A percentile compares a stretch with the other conserved stretches of the same genome.
These are phyloP conservation scores for Aspergillus heteromorphus DNA, from an alignment of 495 filamentous ascomycete genomes.

Conservation along the genomic window DNA sequence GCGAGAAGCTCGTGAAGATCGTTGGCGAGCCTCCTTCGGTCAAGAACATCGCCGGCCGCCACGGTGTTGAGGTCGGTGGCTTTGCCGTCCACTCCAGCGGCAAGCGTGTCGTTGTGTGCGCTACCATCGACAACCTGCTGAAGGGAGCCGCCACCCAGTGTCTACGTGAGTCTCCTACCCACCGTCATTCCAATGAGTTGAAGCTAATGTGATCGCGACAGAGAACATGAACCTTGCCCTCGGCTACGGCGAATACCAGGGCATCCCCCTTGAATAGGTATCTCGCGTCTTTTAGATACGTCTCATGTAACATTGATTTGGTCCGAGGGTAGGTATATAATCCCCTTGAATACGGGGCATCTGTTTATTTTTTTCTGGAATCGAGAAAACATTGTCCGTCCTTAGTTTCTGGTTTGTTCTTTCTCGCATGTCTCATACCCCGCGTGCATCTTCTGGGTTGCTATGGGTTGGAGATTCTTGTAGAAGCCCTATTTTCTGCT, in stretches of 20 bases:
- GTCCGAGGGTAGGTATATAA: conserved; percentile 21
- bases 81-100: conserved; percentile 86
- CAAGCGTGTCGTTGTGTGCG: conserved; percentile 88
- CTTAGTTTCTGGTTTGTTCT: conserved; percentile 5
- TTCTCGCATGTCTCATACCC: conserved; percentile 28
- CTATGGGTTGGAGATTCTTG: conserved; percentile 26
- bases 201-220: conserved; percentile 25
- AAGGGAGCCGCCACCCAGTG: conserved; percentile 98
- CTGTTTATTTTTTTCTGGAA: conserved; percentile 9
- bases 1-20: conserved; percentile 90
- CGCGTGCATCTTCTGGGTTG: conserved; percentile 28
- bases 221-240: conserved; percentile 97
- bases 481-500: conserved; percentile 12
- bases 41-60: conserved; percentile 82
- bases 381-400: conserved; percentile 8
- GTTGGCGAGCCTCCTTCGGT: conserved; percentile 82
- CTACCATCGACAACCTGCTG: conserved; percentile 95
- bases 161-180: conserved; percentile 60
- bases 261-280: conserved; percentile 66
- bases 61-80: conserved; percentile 91
- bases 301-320: conserved; percentile 18
- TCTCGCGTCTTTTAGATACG: conserved; percentile 7
- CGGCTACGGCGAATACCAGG: conserved; percentile 89
- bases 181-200: background rate
- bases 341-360: conserved; percentile 8